Evolutionary conservation across 192 early-diverging fungal genomes (phyloP).

Genomic region (Coemansia nantahalensis): DNA sequence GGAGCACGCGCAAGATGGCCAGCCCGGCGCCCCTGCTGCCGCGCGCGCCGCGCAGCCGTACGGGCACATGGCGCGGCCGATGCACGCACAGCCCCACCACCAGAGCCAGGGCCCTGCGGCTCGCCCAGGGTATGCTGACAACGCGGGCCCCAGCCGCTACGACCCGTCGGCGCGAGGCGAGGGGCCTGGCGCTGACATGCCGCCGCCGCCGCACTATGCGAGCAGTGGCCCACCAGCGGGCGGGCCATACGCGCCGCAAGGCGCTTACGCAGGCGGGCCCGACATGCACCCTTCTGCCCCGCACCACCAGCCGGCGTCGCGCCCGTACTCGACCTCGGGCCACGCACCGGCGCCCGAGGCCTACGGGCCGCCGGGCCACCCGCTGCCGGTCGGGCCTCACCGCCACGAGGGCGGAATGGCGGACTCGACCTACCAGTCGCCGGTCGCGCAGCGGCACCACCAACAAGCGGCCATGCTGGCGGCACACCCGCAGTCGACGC

Average conservation of each 20-base stretch:
- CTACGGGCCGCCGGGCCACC: constrained; percentile 15
- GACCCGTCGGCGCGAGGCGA: constrained; percentile 25
- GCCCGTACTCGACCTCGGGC: constrained; percentile 20
- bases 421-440: constrained; percentile 36
- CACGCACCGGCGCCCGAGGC: constrained; percentile 15
- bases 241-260: constrained; percentile 7
- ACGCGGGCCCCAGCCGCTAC: constrained; percentile 26
- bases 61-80: constrained; percentile 6
- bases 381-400: constrained; percentile 16
- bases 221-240: constrained; percentile 11
- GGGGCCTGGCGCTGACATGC: constrained; percentile 8
- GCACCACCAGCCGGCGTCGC: constrained; percentile 17
- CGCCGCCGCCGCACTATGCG: constrained; percentile 16
- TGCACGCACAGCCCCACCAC: constrained; percentile 4
- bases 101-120: constrained; percentile 3
- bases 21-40: too few relatives aligned
- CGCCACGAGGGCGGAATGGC: constrained; percentile 20
- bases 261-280: constrained; percentile 14
- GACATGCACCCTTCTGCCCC: constrained; percentile 29
- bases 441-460: constrained; percentile 5
- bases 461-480: constrained; percentile 23
- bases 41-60: not conserved
- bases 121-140: constrained; percentile 33
- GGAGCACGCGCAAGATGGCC: constrained; percentile 18
- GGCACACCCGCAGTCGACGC: constrained; percentile 15